Percentiles rank a stretch among this genome's conserved stretches.
phyloP scores from a whole-genome alignment of 805 yeast species.

The Pichia heedii region DNA sequence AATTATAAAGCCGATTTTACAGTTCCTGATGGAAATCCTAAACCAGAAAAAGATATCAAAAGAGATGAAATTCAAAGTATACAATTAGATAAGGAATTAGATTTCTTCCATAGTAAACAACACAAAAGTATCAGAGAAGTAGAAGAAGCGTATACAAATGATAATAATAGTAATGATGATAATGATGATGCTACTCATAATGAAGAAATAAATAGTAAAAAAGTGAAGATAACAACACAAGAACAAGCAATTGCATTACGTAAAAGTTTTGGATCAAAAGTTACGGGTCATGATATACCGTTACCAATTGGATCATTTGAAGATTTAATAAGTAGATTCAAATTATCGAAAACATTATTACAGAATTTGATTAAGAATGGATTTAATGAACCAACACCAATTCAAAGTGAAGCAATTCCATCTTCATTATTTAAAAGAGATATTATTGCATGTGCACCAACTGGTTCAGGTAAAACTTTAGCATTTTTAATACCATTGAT shows the following conservation, averaged over 20 bases:
- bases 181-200: constrained; percentile 17
- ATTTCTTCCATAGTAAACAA: constrained; percentile 66
- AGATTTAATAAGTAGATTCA: constrained; percentile 63
- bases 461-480: constrained; percentile 96
- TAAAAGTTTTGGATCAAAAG: constrained; percentile 52
- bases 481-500: constrained; percentile 82
- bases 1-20: constrained; percentile 35
- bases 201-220: neutral
- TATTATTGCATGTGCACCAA: constrained; percentile 90
- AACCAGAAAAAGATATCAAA: constrained; percentile 18
- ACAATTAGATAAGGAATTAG: constrained; percentile 52
- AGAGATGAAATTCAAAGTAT: constrained; percentile 32
- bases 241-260: constrained; percentile 58
- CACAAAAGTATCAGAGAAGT: constrained; percentile 16
- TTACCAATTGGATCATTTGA: constrained; percentile 84
- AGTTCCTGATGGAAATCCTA: constrained; percentile 18
- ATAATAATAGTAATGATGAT: constrained; percentile 24
- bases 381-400: constrained; percentile 83
- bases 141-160: constrained; percentile 22
- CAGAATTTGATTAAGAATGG: constrained; percentile 58
- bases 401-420: constrained; percentile 89
- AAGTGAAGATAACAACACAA: constrained; percentile 34
- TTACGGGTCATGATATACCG: constrained; percentile 82
- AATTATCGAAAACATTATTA: constrained; percentile 49
- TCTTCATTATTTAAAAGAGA: constrained; percentile 61